Conservation (phyloP, 441 rosid species). For the Metrosideros polymorpha region DNA sequence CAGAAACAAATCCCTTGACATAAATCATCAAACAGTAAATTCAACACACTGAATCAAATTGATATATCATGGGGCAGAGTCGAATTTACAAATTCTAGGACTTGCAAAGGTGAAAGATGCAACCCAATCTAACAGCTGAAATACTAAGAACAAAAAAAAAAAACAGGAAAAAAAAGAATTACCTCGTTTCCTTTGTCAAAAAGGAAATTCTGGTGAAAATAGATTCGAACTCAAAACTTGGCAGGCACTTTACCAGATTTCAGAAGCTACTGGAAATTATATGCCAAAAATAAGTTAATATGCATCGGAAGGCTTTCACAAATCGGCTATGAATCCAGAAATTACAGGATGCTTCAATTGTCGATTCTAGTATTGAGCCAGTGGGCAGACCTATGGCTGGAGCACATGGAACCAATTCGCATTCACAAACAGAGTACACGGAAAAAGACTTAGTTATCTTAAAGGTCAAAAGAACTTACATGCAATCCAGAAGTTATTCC, state of each 20-base stretch:
- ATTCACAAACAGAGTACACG: not conserved
- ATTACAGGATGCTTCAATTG: not conserved
- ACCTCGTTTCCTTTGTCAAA: not conserved
- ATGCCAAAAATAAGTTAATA: not conserved
- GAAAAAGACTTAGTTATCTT: not conserved
- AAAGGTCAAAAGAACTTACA: slow-evolving; percentile 7
- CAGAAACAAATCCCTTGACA: not conserved
- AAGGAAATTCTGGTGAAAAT: not conserved
- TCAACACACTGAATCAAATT: not conserved
- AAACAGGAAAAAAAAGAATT: not conserved
- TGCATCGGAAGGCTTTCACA: not conserved
- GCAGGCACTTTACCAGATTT: not conserved
- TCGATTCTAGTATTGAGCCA: not conserved
- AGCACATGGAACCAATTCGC: not conserved
- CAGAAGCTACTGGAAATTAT: not conserved
- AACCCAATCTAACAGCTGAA: not conserved
- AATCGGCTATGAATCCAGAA: not conserved
- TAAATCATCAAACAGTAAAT: not conserved
- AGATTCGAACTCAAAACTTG: not conserved
- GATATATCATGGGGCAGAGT: not conserved
- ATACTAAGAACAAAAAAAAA: not conserved
- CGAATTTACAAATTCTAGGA: not conserved
- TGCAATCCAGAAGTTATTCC: slow-evolving; percentile 19
- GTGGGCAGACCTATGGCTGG: not conserved
- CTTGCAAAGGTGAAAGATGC: not conserved